Evolutionary conservation across 805 yeast species (phyloP).

Genomic region (Kregervanrija fluxuum): DNA sequence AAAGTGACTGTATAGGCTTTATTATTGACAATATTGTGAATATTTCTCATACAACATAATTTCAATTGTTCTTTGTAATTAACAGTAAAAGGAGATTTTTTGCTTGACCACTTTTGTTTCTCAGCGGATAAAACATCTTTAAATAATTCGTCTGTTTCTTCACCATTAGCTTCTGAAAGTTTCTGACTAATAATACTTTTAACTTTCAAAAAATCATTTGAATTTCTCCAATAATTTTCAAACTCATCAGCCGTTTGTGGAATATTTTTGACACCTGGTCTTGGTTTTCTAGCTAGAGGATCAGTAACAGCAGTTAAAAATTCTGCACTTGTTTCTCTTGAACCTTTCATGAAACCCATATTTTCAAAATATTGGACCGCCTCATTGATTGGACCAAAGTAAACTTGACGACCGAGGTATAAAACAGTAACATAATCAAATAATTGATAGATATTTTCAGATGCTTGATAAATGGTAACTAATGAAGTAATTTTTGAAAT

Average conservation of each 20-base stretch:
- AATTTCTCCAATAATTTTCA: conserved; percentile 51
- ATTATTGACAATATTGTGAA: conserved; percentile 48
- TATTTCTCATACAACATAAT: conserved; percentile 47
- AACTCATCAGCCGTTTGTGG: conserved; percentile 54
- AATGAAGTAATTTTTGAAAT: conserved; percentile 49
- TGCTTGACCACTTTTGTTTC: conserved; percentile 33
- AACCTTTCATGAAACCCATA: conserved; percentile 58
- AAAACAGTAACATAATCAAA: conserved; percentile 57
- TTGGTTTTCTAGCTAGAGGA: conserved; percentile 47
- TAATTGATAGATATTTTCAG: conserved; percentile 53
- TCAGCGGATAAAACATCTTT: conserved; percentile 23
- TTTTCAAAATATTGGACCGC: conserved; percentile 49
- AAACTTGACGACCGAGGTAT: conserved; percentile 56
- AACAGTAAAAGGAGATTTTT: conserved; percentile 31
- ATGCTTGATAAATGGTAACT: conserved; percentile 63
- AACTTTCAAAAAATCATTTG: conserved; percentile 41
- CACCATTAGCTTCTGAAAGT: conserved; percentile 22
- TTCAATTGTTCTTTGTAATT: conserved; percentile 43
- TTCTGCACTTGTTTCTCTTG: conserved; percentile 63
- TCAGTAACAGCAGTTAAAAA: conserved; percentile 62
- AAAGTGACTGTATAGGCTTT: conserved; percentile 44
- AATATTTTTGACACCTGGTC: conserved; percentile 43
- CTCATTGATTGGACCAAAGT: conserved; percentile 44
- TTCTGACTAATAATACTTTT: conserved; percentile 30
- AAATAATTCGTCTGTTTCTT: conserved; percentile 27